phyloP scores from a whole-genome alignment of 768 basidiomycete genomes.

The Lentinula aciculospora region DNA sequence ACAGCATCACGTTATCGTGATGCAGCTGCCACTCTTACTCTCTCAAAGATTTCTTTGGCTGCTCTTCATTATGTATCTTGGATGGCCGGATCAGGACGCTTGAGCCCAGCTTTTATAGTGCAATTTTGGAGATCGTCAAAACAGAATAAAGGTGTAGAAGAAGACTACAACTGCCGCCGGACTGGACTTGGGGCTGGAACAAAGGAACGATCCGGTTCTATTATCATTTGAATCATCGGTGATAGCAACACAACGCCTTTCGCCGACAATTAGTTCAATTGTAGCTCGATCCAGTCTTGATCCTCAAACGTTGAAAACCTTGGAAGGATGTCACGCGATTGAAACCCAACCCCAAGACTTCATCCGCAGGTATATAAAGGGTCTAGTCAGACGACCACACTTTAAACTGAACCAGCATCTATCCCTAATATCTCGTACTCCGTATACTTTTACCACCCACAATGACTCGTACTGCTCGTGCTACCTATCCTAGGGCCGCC shows the following conservation, averaged over 20 bases:
- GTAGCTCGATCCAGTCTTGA: neutral
- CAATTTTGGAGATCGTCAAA: too few relatives aligned
- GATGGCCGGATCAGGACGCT: too few relatives aligned
- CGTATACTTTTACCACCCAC: neutral
- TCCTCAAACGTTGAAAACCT: neutral
- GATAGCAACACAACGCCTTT: neutral
- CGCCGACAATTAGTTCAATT: neutral
- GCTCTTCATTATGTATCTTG: too few relatives aligned
- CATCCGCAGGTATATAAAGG: conserved; percentile 2
- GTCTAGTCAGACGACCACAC: neutral
- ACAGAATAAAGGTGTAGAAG: neutral
- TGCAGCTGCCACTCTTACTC: too few relatives aligned
- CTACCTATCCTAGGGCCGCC: conserved; percentile 65
- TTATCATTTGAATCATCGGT: neutral
- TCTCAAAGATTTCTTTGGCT: too few relatives aligned
- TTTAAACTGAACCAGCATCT: neutral
- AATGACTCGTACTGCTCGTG: conserved; percentile 53
- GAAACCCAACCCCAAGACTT: neutral
- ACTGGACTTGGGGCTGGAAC: neutral
- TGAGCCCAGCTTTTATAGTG: too few relatives aligned
- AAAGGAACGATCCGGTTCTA: neutral
- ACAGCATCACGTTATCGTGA: too few relatives aligned
- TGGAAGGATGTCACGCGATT: neutral
- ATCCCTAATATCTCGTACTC: neutral
- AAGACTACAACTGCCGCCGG: neutral